phyloP scores from a whole-genome alignment of 805 yeast species.

The Myxozyma nipponensis region DNA sequence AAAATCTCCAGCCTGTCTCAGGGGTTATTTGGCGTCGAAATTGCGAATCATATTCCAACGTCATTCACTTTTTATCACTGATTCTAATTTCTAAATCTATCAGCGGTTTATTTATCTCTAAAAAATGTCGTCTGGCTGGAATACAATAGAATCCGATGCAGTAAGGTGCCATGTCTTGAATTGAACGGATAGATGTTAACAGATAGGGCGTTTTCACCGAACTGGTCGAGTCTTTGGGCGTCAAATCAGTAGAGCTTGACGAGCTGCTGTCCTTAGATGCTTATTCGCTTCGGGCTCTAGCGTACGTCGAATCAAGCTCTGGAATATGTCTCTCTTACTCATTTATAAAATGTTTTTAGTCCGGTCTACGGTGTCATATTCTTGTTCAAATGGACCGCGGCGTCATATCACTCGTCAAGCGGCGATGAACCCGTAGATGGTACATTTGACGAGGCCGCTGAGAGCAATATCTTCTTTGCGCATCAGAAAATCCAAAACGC shows the following conservation, averaged over 20 bases:
- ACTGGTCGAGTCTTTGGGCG: conserved; percentile 53
- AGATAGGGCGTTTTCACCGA: conserved; percentile 59
- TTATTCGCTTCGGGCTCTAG: conserved; percentile 38
- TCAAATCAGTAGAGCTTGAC: conserved; percentile 52
- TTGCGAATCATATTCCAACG: no score
- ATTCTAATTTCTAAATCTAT: no score
- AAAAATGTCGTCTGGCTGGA: conserved; percentile 45
- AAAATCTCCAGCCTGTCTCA: no score
- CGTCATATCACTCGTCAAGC: conserved; percentile 15
- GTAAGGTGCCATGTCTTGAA: conserved; percentile 32
- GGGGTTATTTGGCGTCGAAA: no score
- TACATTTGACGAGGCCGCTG: conserved; percentile 38
- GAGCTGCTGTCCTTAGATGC: conserved; percentile 55
- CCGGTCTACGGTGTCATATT: conserved; percentile 60
- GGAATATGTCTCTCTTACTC: conserved; percentile 5
- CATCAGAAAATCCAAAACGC: conserved; percentile 63
- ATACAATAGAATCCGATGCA: conserved; percentile 63
- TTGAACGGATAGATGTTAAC: no score
- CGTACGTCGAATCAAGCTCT: conserved; percentile 12
- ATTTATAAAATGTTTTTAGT: conserved; percentile 21
- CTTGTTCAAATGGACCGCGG: conserved; percentile 55
- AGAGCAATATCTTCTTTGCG: conserved; percentile 52
- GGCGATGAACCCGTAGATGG: conserved; percentile 44
- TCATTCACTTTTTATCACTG: no score
- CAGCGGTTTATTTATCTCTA: not conserved